Evolutionary conservation across 257 asterid genomes (phyloP).

Genomic region (Scutellaria galericulata): DNA sequence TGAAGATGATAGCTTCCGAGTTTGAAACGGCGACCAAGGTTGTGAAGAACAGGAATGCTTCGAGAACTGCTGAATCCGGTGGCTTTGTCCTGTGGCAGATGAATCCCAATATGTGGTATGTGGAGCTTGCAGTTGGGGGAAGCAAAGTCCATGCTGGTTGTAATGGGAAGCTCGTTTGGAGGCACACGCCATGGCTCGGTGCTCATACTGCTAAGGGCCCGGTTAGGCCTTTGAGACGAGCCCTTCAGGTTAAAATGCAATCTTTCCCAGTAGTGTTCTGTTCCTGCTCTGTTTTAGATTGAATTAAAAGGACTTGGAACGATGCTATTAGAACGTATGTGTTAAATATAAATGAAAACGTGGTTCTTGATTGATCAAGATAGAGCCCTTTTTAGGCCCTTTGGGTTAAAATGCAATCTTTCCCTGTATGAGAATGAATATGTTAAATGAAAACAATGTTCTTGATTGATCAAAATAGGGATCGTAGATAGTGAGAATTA

Average conservation of each 20-base stretch:
- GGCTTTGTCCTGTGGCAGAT: constrained; percentile 87
- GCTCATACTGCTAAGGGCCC: constrained; percentile 87
- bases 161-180: constrained; percentile 82
- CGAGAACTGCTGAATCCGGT: constrained; percentile 69
- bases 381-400: too few relatives aligned
- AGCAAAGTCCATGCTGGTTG: constrained; percentile 89
- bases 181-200: constrained; percentile 94
- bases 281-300: too few relatives aligned
- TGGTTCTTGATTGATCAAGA: too few relatives aligned
- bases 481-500: too few relatives aligned
- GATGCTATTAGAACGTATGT: too few relatives aligned
- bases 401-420: too few relatives aligned
- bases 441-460: too few relatives aligned
- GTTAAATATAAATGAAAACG: too few relatives aligned
- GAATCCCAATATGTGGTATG: constrained; percentile 89
- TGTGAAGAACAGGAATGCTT: constrained; percentile 63
- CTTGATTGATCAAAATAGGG: too few relatives aligned
- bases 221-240: constrained; percentile 76
- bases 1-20: constrained; percentile 83
- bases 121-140: constrained; percentile 83
- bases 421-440: too few relatives aligned
- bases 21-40: constrained; percentile 77
- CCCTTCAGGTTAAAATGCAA: constrained; percentile 66
- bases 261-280: too few relatives aligned
- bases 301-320: too few relatives aligned